Evolutionary conservation across 257 asterid species (phyloP), one percentile per base, ranked within the genome.

Genomic region (Scutellaria minor): DNA sequence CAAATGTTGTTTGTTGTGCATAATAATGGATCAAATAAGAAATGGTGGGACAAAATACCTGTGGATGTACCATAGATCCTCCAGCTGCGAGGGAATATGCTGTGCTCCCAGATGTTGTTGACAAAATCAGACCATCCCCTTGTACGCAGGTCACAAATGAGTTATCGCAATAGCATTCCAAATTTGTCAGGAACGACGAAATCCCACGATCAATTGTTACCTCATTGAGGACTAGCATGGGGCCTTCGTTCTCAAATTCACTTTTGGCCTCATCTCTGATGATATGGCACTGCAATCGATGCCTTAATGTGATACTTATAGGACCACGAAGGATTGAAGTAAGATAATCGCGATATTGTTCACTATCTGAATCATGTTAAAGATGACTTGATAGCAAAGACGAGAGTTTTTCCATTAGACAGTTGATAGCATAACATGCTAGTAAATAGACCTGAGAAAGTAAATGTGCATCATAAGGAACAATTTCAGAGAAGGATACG

Each of bases 1-100:
- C 37, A 31, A 31, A 31, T 31, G 37, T 31, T 31, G 37, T 31
- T 31, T 31, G 37, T 31, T 2, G 37, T 31, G 7, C 42, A 51
- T 12, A 39, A 40, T 11, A 9, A 52, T 51, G 51, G 39, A 60
- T 24, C 2, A 53, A 50, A 5, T 15, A 27, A 45, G 15, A 47
- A 31, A 31, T 18, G 8, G 22, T 31, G 22, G 45, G 50, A 35
- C 68, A 57, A 67, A 69, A 40, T 83, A 93, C 98, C 98, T 93
- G 98, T 67, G 99, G 99, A 80, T 94, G 98, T 57, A 91, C 99
- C 98, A 95, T 92, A 24, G 99, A 95, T 41, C 99, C 99, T 77
- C 99, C 99, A 14, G 99, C 99, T 39, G 98, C 99, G 42, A 95
- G 90, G 52, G 99, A 95, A 87, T 95, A 95, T 52, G 98, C 99